Percentiles rank a stretch among this genome's conserved stretches.
These are phyloP conservation scores for Coemansia sp. DNA, from an alignment of 192 early-diverging fungal species.

Conservation along the genomic window DNA sequence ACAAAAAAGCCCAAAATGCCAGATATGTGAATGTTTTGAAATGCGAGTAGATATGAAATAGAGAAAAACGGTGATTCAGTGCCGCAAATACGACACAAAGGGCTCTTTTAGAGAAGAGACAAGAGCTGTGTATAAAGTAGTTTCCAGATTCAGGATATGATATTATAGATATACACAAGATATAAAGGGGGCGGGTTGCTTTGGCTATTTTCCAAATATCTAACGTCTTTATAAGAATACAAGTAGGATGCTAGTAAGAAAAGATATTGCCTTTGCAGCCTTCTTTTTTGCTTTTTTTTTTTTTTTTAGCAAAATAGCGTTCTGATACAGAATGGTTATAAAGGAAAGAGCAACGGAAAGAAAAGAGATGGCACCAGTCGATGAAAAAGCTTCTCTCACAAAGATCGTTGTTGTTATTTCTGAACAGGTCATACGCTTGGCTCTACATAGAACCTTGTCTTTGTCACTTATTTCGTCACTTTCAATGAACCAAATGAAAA, in stretches of 20 bases:
- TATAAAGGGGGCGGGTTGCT: background rate
- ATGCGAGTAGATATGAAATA: background rate
- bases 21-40: background rate
- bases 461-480: background rate
- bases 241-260: background rate
- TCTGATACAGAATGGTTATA: slow-evolving; percentile 1
- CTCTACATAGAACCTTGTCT: background rate
- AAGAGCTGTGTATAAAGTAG: slow-evolving; percentile 4
- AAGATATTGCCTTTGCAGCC: background rate
- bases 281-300: background rate
- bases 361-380: background rate
- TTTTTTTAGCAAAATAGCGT: slow-evolving; percentile 3
- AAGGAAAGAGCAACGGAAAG: background rate
- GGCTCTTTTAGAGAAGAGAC: background rate
- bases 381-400: background rate
- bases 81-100: background rate
- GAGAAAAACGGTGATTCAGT: background rate
- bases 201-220: background rate
- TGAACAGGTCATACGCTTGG: background rate
- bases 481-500: slow-evolving; percentile 1
- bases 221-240: background rate
- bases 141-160: background rate
- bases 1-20: background rate
- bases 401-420: background rate
- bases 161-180: background rate